Base-by-base conservation (phyloP, 345 rosid species). In the Lepidium africanum region DNA sequence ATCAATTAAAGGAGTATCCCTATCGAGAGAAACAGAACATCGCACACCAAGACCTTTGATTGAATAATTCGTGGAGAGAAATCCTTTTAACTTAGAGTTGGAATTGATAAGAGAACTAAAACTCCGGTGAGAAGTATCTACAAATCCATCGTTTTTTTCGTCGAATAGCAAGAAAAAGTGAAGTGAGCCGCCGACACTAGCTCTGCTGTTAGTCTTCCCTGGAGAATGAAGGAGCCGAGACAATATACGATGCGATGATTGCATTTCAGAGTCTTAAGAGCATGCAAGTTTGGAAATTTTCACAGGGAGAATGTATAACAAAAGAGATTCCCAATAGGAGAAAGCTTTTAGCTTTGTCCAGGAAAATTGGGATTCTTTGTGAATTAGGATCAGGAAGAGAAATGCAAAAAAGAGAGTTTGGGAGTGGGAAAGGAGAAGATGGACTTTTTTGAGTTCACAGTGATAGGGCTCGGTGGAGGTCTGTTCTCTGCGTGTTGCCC, bases 211-310 rank as follows among this genome's bases (percentile, higher is more conserved):
- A 63, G 67, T 5, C 59, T 57, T 79, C 37, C 70, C 76, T 17
- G 76, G 76, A 42, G 83, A 79, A 10, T 65, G 80, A 63, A 77
- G 78, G 3, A 86, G 76, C 52, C 88, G 88, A 71, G 84, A 79
- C 61, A 90, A 54, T 25, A 84, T 51, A 36, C 83, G 78, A 39
- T 74, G 63, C 46, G 86, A 76, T 40, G 81, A 56, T 73, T 76
- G 87, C 91, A 86, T 84, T 70, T 70, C 70, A 35, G 71, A 36
- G 71, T 41, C 45, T 56, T 33, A 0, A 64, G 45, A 50, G 15
- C 77, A 73, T 73, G 60, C 46, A 65, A 64, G 65, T 56, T 2
- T 25, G 27, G 16, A 0, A 1, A 5, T 45, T 35, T 47, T 15
- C 8, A 17, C 15, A 8, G 10, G 33, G n/a, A n/a, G 15, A 7